Evolutionary conservation across 352 stramenopile genomes (phyloP).

Genomic region (Thalassiosira hispida): DNA sequence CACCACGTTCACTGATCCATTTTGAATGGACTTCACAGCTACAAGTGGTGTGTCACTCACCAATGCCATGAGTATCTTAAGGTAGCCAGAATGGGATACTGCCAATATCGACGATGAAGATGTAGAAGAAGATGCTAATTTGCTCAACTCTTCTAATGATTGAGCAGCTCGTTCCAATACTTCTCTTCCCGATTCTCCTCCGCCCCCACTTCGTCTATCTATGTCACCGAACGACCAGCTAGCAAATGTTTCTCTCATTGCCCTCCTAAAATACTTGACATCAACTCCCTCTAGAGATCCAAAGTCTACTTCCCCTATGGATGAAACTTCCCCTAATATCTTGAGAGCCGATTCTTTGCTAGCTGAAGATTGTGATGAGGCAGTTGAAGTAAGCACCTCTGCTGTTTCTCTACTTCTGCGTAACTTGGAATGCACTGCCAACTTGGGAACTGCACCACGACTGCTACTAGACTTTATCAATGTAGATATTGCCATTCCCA

Average conservation of each 20-base stretch:
- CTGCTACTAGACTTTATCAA: conserved; percentile 18
- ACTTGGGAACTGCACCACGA: conserved; percentile 25
- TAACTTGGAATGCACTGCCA: conserved; percentile 67
- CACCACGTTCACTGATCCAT: conserved; percentile 77
- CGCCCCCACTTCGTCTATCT: conserved; percentile 56
- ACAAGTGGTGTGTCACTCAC: conserved; percentile 60
- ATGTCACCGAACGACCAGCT: conserved; percentile 69
- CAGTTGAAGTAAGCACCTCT: conserved; percentile 43
- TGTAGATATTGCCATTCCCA: conserved; percentile 56
- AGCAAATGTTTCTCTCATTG: conserved; percentile 68
- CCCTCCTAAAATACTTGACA: conserved; percentile 49
- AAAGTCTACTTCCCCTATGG: conserved; percentile 76
- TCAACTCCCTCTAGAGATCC: conserved; percentile 67
- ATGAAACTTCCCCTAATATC: conserved; percentile 28
- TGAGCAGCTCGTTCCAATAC: conserved; percentile 46
- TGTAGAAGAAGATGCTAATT: conserved; percentile 31
- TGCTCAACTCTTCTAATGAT: conserved; percentile 47
- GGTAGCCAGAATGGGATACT: conserved; percentile 74
- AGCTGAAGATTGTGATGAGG: conserved; percentile 22
- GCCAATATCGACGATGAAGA: conserved; percentile 50
- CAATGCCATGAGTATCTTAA: conserved; percentile 66
- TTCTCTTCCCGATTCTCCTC: conserved; percentile 71
- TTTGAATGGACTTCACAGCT: conserved; percentile 56
- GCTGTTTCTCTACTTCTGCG: conserved; percentile 68
- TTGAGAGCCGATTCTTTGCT: conserved; percentile 20